Conservation (phyloP, 2,329 filamentous ascomycete species). For the Rhynchosporium secalis region DNA sequence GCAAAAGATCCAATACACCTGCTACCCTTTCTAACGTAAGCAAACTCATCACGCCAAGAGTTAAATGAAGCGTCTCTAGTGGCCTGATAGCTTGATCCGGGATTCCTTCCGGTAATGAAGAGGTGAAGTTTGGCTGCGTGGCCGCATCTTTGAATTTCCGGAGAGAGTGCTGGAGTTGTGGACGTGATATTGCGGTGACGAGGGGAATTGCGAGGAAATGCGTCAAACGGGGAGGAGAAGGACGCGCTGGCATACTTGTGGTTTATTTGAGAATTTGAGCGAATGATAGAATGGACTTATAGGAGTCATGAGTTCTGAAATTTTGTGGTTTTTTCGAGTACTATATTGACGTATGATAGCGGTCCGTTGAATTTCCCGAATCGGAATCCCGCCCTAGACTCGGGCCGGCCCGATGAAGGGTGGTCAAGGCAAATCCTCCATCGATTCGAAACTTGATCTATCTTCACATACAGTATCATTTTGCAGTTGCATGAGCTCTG, state of each 20-base stretch:
- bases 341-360: neutral
- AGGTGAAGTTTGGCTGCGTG: conserved; percentile 37
- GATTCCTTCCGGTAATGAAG: conserved; percentile 48
- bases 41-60: conserved; percentile 82
- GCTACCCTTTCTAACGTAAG: conserved; percentile 49
- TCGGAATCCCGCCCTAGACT: neutral
- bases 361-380: neutral
- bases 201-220: conserved; percentile 80
- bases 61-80: conserved; percentile 79
- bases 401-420: neutral
- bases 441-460: neutral
- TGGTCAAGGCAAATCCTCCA: neutral
- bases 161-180: conserved; percentile 65
- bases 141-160: conserved; percentile 52
- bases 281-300: neutral
- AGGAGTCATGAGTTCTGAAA: neutral
- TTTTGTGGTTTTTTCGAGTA: neutral
- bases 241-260: conserved; percentile 3
- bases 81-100: conserved; percentile 71
- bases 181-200: conserved; percentile 57
- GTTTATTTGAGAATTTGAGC: neutral
- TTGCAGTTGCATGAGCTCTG: neutral
- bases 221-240: conserved; percentile 51
- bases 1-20: conserved; percentile 47
- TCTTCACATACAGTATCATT: neutral